Percentiles rank a stretch among this genome's conserved stretches.
These are phyloP conservation scores for Tripterygium wilfordii DNA, from an alignment of 177 flowering plant genomes.

Conservation along the genomic window DNA sequence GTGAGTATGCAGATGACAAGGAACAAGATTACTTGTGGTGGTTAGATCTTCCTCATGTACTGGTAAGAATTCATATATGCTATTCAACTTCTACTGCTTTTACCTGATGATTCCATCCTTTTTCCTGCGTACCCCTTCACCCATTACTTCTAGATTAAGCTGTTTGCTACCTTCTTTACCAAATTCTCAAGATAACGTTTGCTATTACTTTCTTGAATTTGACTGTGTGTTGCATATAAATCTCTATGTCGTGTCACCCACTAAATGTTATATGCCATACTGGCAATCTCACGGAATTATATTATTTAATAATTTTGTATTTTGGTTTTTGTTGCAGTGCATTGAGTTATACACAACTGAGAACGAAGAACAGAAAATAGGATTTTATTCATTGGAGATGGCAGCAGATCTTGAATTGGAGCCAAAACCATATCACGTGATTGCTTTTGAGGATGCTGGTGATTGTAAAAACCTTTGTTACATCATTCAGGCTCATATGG, in stretches of 20 bases:
- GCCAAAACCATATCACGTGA: slow-evolving; percentile 80
- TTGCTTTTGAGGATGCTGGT: slow-evolving; percentile 77
- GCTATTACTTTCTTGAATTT: too few species aligned
- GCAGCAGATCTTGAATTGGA: slow-evolving; percentile 84
- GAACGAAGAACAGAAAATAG: slow-evolving; percentile 48
- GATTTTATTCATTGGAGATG: slow-evolving; percentile 93
- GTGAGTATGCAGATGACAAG: slow-evolving; percentile 75
- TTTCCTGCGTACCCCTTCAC: too few species aligned
- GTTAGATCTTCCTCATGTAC: slow-evolving; percentile 82
- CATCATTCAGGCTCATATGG: slow-evolving; percentile 83
- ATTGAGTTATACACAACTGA: slow-evolving; percentile 69
- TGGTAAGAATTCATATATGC: slow-evolving; percentile 35
- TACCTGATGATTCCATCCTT: too few species aligned
- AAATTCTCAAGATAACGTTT: too few species aligned
- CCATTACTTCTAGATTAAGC: too few species aligned
- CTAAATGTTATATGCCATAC: too few species aligned
- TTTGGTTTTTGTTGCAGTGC: slow-evolving; percentile 44
- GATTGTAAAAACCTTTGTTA: slow-evolving; percentile 81
- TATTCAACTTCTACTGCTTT: too few species aligned
- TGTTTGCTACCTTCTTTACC: too few species aligned
- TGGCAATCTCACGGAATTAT: too few species aligned
- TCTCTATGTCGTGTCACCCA: too few species aligned
- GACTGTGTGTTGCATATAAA: too few species aligned
- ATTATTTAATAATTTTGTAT: not conserved
- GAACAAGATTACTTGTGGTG: slow-evolving; percentile 94